These are phyloP conservation scores for Termitomyces sp. DNA, from an alignment of 768 basidiomycete species.

Conservation along the genomic window DNA sequence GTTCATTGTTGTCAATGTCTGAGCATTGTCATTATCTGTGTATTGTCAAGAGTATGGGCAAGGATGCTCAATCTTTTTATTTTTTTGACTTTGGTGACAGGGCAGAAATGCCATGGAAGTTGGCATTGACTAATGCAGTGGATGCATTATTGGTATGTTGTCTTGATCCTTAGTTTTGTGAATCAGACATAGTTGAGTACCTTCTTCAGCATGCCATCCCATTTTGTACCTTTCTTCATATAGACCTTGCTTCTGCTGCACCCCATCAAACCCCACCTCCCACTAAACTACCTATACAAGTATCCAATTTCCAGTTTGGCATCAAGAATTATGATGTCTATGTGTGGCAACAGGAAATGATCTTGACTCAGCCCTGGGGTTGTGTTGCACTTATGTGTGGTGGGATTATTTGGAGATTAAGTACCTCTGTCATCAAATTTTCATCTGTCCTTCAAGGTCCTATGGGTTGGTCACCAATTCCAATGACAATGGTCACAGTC, in stretches of 20 bases:
- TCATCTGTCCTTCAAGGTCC: conserved; percentile 10
- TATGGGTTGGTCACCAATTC: background rate
- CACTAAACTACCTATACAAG: background rate
- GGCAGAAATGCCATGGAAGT: background rate
- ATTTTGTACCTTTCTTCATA: background rate
- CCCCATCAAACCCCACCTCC: background rate
- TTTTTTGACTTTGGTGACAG: background rate
- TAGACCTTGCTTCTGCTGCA: background rate
- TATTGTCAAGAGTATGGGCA: background rate
- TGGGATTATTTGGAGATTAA: background rate
- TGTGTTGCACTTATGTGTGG: background rate
- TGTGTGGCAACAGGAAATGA: background rate
- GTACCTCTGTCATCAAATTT: conserved; percentile 1
- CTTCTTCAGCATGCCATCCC: background rate
- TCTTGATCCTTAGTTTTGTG: background rate
- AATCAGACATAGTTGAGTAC: background rate
- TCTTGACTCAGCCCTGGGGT: background rate
- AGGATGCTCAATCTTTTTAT: background rate
- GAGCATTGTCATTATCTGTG: background rate
- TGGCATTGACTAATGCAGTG: background rate
- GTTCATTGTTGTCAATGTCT: too few relatives aligned
- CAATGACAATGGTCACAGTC: background rate
- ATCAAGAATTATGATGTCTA: background rate
- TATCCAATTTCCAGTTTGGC: background rate
- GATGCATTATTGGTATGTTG: background rate